Evolutionary conservation across 2,329 filamentous ascomycete genomes (phyloP), one percentile per base, ranked within the genome.

Genomic region (Colletotrichum paranaense): DNA sequence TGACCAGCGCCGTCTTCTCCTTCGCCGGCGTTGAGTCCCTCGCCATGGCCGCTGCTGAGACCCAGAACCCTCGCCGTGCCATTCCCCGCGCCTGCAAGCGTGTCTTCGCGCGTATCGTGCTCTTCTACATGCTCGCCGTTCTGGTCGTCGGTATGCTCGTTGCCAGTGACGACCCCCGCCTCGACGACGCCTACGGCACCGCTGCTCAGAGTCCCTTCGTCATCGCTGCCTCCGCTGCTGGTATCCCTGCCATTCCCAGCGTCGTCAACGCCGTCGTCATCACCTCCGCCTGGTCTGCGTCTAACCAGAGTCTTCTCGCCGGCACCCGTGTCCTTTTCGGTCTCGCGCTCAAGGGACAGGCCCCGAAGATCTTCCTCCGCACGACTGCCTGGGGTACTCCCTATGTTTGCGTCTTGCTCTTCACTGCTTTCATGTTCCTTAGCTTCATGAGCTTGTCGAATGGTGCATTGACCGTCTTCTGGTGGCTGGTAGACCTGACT

Each of bases 371-470:
- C 75, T 82, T 91, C 14, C 68, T 74, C 19, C 62, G 63, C 28
- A 72, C 68, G 7, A 74, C 72, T 22, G 28, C 62, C 5, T 72
- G 72, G 67, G 72, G 72, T 26, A 68, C 58, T 4, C 72, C 72
- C 81, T 79, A 92, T n/a, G 46, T 63, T 46, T 74, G 68, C 62
- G 72, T 72, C 4, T 56, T 88, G 84, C 11, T 80, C 1, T 81
- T 90, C 46, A 88, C 89, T 0, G 86, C 91, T 92, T 12, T 94
- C 74, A 78, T 87, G 4, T 88, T 92, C 24, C 83, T 94, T 28
- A 88, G 88, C 22, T 94, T 93, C 79, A 74, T 72, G 72, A 91
- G 92, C 78, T 85, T 93, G 59, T 90, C 87, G 38, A 88, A 88
- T 76, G 81, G 84, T 67, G 87, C 90, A 0, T 84, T 89, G 2